Percentiles rank a stretch among this genome's conserved stretches.
These are phyloP conservation scores for Rhizopus microsporus DNA, from an alignment of 371 early-diverging fungal species.

Conservation along the genomic window DNA sequence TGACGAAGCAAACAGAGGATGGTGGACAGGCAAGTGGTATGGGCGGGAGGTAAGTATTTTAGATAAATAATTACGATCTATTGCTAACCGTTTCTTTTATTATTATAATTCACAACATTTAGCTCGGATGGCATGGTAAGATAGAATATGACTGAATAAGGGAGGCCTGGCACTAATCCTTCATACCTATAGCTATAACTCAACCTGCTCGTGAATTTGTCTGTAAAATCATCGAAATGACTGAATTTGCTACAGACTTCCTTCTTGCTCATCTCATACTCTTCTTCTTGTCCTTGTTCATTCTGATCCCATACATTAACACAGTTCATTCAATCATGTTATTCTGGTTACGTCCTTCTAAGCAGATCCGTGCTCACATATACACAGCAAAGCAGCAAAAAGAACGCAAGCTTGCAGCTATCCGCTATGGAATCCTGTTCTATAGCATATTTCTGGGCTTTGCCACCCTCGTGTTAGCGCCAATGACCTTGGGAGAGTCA, in stretches of 20 bases:
- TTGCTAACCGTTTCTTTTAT: background rate
- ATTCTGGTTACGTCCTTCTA: constrained; percentile 82
- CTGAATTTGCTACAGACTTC: constrained; percentile 82
- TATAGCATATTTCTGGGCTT: constrained; percentile 60
- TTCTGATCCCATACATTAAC: constrained; percentile 74
- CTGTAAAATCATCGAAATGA: constrained; percentile 88
- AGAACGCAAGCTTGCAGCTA: constrained; percentile 62
- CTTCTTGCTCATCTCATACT: constrained; percentile 73
- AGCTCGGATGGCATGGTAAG: constrained; percentile 55
- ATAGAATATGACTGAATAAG: background rate
- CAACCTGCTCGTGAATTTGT: constrained; percentile 80
- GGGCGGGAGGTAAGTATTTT: constrained; percentile 72
- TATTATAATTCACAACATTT: background rate
- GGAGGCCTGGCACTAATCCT: background rate
- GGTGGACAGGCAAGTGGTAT: constrained; percentile 93
- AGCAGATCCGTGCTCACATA: constrained; percentile 80
- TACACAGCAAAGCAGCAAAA: constrained; percentile 66
- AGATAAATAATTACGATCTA: background rate
- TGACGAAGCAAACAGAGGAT: constrained; percentile 80
- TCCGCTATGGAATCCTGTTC: constrained; percentile 72
- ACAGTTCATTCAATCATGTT: constrained; percentile 83
- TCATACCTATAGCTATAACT: constrained; percentile 48
- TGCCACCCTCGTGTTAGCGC: constrained; percentile 61
- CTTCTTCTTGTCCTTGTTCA: constrained; percentile 70
- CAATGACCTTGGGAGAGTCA: constrained; percentile 47